Percentiles rank a stretch among this genome's conserved stretches.
These are phyloP conservation scores for Hypericum perforatum DNA, from an alignment of 345 rosid species.

Conservation along the genomic window DNA sequence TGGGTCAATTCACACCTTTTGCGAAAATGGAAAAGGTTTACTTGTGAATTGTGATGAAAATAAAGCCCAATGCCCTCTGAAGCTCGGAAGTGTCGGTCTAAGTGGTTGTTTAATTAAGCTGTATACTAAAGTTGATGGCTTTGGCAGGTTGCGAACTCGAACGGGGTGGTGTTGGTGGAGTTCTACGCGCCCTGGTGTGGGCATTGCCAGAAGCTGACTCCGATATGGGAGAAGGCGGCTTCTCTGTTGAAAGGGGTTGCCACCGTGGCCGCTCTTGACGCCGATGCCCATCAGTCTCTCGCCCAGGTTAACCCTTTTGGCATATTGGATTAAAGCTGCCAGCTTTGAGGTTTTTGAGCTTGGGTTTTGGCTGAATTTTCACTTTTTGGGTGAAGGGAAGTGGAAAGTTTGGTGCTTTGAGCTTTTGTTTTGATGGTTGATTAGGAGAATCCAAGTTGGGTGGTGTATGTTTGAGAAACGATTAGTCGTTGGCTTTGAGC, in stretches of 20 bases:
- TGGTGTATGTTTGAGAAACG: no score
- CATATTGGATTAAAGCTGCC: constrained; percentile 11
- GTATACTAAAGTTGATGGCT: neutral
- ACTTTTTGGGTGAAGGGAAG: neutral
- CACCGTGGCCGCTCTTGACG: constrained; percentile 91
- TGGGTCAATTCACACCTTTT: no score
- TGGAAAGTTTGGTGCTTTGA: no score
- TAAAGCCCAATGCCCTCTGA: no score
- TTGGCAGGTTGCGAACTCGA: constrained; percentile 68
- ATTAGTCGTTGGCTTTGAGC: no score
- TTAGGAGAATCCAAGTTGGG: no score
- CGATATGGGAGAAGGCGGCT: constrained; percentile 94
- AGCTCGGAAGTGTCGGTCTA: no score
- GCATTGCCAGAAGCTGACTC: constrained; percentile 84
- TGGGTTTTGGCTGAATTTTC: neutral
- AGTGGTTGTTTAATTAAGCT: neutral
- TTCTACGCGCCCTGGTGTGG: constrained; percentile 99
- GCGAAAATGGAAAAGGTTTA: no score
- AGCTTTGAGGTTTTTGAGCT: neutral
- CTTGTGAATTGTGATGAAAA: no score
- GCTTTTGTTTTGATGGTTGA: no score
- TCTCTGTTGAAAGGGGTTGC: constrained; percentile 71
- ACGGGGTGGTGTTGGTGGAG: constrained; percentile 86
- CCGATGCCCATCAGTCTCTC: constrained; percentile 86
- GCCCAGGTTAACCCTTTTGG: no score